Evolutionary conservation across 441 rosid species (phyloP), one percentile per base, ranked within the genome.

Genomic region (Mallotus japonicus): DNA sequence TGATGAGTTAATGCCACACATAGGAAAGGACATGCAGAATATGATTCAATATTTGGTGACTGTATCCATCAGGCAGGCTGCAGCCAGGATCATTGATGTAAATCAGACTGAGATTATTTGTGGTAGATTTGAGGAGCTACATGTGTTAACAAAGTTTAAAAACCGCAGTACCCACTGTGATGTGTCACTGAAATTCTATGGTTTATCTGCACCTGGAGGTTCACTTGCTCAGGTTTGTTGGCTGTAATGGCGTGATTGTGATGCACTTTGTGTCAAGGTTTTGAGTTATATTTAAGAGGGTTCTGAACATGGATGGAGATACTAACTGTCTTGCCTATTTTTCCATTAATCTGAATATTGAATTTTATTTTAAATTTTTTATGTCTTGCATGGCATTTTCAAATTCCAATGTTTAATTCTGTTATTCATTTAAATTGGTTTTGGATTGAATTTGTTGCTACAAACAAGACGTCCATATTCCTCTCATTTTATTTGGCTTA

Each of bases 121-220:
- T 78, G 97, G 96, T 79, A 86, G 95, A 87, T 96, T 91, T 85
- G 97, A 96, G 90, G 91, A 93, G 74, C 94, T 96, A 62, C 81
- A 87, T 65, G 87, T 96, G 72, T 87, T 88, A 53, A 90, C 97
- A 56, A 96, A 96, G 83, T 83, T 90, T 76, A 93, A 85, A 77
- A 73, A 82, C 77, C 92, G 91, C 67, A 84, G 96, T 81, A 87
- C 87, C 64, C 89, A 89, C 65, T 92, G 88, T 62, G 92, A 96
- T 80, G 86, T 93, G 76, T 84, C 81, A 46, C 80, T 96, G 82
- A 93, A 84, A 82, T 96, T 86, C 76, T 93, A 92, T 86, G 99
- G 99, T 76, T 83, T 96, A 83, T 93, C 97, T 75, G 90, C 95
- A 67, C 99, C 98, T 72, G 99, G 94, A 85, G 99, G 99, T 78